Base-by-base conservation (phyloP, 2,329 filamentous ascomycete species). In the Pseudopyricularia javanii region DNA sequence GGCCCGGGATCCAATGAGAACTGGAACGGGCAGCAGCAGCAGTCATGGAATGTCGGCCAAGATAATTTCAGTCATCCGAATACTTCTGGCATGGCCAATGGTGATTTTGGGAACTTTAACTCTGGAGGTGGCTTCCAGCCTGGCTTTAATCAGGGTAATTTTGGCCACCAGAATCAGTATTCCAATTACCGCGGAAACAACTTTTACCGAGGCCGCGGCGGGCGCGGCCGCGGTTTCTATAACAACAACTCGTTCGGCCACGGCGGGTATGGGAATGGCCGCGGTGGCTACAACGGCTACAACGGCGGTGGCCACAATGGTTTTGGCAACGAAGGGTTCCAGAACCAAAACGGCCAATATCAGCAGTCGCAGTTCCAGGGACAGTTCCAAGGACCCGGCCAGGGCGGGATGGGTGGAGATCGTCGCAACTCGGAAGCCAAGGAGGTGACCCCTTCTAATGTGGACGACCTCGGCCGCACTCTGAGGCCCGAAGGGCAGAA, bases 1-100 rank as follows among this genome's bases (percentile, higher is more conserved):
- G 71, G 69, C 65, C 67, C 71, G 65, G 79, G 81, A 68, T 79
- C 82, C 77, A 83, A 85, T 52, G 50, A 47, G 79, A 84, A 83
- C 75, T 88, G 85, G 84, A 86, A 85, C 76, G 78, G 78, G 75
- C 84, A 85, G 73, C 83, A 79, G 75, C 84, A 85, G 73, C 83
- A 87, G 74, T 82, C 83, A 77, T 89, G 85, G 85, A 80, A 82
- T 77, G 40, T 37, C 50, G 80, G 82, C 77, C 84, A 86, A 85
- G 85, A 88, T 88, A 89, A 88, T 85, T 88, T 82, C 83, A 90
- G 82, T 83, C 74, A 85, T 79, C 79, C 82, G 86, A 88, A 82
- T 86, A 82, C 82, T 80, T 79, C 80, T 78, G 82, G 82, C 77
- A 87, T 87, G 80, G 83, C 82, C 72, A 77, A 78, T 76, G 82